Evolutionary conservation across 2,329 filamentous ascomycete genomes (phyloP).

Genomic region (Penicillium crustosum): DNA sequence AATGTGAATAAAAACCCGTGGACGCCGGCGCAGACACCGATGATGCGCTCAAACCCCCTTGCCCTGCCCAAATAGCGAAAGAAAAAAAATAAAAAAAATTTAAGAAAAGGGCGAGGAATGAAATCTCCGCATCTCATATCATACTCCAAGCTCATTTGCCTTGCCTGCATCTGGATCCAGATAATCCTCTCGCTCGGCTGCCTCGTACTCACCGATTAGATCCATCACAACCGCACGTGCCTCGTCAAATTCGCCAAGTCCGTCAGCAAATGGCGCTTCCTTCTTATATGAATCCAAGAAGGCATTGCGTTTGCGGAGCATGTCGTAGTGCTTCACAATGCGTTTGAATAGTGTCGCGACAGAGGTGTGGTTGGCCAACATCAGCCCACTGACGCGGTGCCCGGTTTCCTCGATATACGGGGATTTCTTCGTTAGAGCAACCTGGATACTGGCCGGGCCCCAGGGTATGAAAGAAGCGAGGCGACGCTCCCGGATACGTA

Average conservation of each 20-base stretch:
- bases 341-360: constrained; percentile 96
- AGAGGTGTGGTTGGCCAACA: constrained; percentile 97
- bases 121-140: constrained; percentile 8
- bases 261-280: constrained; percentile 88
- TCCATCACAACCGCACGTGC: constrained; percentile 88
- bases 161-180: constrained; percentile 68
- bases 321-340: constrained; percentile 88
- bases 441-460: constrained; percentile 96
- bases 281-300: constrained; percentile 97
- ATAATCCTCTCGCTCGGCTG: constrained; percentile 87
- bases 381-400: constrained; percentile 90
- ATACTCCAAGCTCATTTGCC: constrained; percentile 37
- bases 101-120: not conserved
- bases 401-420: constrained; percentile 86
- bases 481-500: constrained; percentile 90
- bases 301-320: constrained; percentile 91
- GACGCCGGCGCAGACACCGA: constrained; percentile 18
- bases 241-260: constrained; percentile 91
- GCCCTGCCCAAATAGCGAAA: constrained; percentile 17
- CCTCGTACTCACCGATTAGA: constrained; percentile 91
- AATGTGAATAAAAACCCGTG: not conserved
- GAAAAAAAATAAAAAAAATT: constrained; percentile 3
- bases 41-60: constrained; percentile 26
- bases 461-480: constrained; percentile 97
- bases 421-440: constrained; percentile 92